Evolutionary conservation across 2,329 filamentous ascomycete genomes (phyloP).

Genomic region (Cercospora brassicicola): DNA sequence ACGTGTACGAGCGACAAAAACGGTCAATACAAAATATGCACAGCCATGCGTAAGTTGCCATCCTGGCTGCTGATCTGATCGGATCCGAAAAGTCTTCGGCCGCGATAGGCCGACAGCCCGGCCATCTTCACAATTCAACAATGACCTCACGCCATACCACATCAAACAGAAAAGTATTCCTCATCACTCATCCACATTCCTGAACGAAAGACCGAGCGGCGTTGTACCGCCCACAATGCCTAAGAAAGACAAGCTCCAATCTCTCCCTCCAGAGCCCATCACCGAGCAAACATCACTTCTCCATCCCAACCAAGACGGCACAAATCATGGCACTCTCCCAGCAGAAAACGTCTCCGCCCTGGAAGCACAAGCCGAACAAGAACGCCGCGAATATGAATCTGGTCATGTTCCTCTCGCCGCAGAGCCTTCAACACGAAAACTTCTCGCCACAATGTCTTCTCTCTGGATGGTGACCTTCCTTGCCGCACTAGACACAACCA

Average conservation of each 20-base stretch:
- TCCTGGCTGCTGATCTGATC: not conserved
- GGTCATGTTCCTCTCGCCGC: conserved; percentile 37
- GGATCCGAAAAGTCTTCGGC: not conserved
- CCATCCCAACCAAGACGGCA: conserved; percentile 9
- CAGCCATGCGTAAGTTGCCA: not conserved
- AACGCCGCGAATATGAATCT: conserved; percentile 37
- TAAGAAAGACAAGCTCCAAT: conserved; percentile 4
- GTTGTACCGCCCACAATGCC: not conserved
- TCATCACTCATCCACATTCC: not conserved
- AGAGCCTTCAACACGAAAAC: conserved; percentile 50
- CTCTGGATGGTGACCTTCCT: conserved; percentile 58
- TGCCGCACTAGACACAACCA: conserved; percentile 69
- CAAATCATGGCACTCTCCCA: not conserved
- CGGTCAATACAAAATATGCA: not conserved
- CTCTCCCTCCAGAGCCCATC: conserved; percentile 13
- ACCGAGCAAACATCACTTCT: conserved; percentile 8
- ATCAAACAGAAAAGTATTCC: not conserved
- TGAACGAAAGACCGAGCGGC: not conserved
- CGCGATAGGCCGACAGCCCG: not conserved
- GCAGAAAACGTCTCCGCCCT: conserved; percentile 20
- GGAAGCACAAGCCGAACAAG: conserved; percentile 36
- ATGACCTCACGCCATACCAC: conserved; percentile 1
- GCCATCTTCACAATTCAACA: conserved; percentile 1
- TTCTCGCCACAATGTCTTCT: conserved; percentile 52
- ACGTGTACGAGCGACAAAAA: not conserved